Evolutionary conservation across 352 stramenopile species (phyloP).

Genomic region (Pythium monospermum): DNA sequence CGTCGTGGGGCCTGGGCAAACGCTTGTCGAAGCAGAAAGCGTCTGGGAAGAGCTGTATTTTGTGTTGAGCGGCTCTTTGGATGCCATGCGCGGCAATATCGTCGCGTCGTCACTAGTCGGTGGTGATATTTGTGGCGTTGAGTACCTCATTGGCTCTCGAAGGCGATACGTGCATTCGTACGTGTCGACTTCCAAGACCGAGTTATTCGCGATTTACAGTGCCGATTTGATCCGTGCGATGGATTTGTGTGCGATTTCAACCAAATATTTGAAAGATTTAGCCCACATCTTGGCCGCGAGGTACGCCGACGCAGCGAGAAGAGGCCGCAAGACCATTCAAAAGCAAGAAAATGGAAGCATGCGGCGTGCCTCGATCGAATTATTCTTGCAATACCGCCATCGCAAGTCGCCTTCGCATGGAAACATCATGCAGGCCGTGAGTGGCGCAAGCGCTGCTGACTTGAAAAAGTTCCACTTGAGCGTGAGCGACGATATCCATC

Average conservation of each 20-base stretch:
- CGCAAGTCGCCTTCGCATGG: conserved; percentile 45
- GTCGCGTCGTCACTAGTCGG: conserved; percentile 51
- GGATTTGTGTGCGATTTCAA: conserved; percentile 53
- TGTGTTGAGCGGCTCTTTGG: conserved; percentile 46
- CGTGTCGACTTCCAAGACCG: conserved; percentile 52
- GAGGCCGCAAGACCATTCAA: conserved; percentile 34
- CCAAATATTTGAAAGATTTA: conserved; percentile 64
- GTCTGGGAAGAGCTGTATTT: conserved; percentile 84
- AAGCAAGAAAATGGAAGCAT: conserved; percentile 23
- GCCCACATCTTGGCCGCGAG: conserved; percentile 48
- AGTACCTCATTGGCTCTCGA: conserved; percentile 53
- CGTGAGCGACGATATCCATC: conserved; percentile 47
- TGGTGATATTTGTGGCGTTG: conserved; percentile 73
- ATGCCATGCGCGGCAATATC: conserved; percentile 52
- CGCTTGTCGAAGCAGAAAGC: conserved; percentile 68
- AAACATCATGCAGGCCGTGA: conserved; percentile 22
- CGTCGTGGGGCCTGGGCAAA: conserved; percentile 48
- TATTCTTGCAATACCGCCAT: conserved; percentile 63
- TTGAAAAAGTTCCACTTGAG: conserved; percentile 22
- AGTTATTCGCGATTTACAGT: conserved; percentile 67
- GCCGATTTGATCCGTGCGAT: conserved; percentile 49
- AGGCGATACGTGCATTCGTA: conserved; percentile 67
- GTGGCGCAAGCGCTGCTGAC: conserved; percentile 29
- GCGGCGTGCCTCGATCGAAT: conserved; percentile 23
- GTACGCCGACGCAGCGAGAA: conserved; percentile 53